Percentiles rank a stretch among this genome's conserved stretches.
Conservation (phyloP, 306 rosid genomes). For the Gleditsia sinensis region DNA sequence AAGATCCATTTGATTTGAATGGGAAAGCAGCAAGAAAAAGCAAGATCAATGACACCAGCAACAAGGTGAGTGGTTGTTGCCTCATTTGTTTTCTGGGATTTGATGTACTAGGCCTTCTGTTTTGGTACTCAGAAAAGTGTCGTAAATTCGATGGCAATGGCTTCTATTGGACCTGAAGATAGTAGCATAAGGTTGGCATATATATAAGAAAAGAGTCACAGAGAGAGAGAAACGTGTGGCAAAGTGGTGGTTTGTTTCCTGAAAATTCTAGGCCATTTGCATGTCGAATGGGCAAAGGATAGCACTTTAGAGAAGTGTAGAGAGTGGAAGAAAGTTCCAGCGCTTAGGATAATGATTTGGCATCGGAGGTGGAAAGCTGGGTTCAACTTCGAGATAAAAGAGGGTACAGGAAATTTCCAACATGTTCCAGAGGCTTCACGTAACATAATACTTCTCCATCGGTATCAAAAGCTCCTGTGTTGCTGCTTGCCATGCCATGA, state of each 20-base stretch:
- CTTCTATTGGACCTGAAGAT: neutral
- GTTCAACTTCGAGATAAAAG: neutral
- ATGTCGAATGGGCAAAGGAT: neutral
- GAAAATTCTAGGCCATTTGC: slow-evolving; percentile 29
- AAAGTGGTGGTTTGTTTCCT: neutral
- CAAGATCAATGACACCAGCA: slow-evolving; percentile 26
- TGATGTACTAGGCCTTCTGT: neutral
- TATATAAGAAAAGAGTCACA: neutral
- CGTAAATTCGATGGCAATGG: neutral
- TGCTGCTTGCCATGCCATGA: too few species aligned
- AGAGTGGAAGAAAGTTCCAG: slow-evolving; percentile 41
- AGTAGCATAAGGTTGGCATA: neutral
- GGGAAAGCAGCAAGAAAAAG: slow-evolving; percentile 30
- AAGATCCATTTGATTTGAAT: slow-evolving; percentile 42
- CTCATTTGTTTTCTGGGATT: slow-evolving; percentile 29
- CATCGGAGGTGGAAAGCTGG: neutral
- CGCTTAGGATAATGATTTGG: neutral
- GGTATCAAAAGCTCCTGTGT: too few species aligned
- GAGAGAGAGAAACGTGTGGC: slow-evolving; percentile 14
- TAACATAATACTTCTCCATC: neutral
- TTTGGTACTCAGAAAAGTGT: neutral
- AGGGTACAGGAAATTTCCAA: slow-evolving; percentile 30
- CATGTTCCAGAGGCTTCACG: slow-evolving; percentile 30
- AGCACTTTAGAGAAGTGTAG: slow-evolving; percentile 7
- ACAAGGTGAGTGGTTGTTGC: slow-evolving; percentile 19